Base-by-base conservation (phyloP, 306 rosid genomes). In the Inga oerstediana region DNA sequence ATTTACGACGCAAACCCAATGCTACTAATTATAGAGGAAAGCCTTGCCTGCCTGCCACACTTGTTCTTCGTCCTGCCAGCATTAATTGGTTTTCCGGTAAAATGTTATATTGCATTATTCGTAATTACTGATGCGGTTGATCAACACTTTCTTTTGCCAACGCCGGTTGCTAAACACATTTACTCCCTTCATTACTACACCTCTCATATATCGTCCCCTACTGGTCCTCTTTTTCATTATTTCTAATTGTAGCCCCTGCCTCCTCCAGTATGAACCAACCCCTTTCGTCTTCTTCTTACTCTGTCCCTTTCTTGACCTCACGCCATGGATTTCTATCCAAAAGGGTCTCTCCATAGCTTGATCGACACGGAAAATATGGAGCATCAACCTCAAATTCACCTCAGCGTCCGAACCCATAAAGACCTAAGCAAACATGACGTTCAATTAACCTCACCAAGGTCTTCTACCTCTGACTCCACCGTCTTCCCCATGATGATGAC, bases 341-440 rank as follows among this genome's bases (percentile, higher is more conserved):
- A 51, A 35, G 81, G 74, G 68, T 81, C 89, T 71, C 88, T 90
- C 27, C 80, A 27, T 17, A 74, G 74, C 83, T 75, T 89, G 20
- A 86, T 86, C 81, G 84, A 86, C 5, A 72, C n/a, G 35, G 92
- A 90, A 72, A 80, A 76, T 15, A 61, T 52, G 39, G 84, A 80
- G 39, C 80, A 20, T 11, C 82, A 66, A 49, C 82, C 91, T 10
- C 87, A 89, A 39, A 30, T 59, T 54, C 82, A 68, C 51, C 84
- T 84, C 12, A 67, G 64, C 7, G 49, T 87, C 84, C 86, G 77
- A 76, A 80, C 81, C 48, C 84, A 81, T 35, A 71, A 52, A 32
- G 88, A 91, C 46, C 85, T 77, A 10, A 74, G 12, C 24, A 90
- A 89, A 48, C 89, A 90, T 56, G 91, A 89, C 52, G 65, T 77